Base-by-base conservation (phyloP, 768 basidiomycete species). In the Sporobolomyces phaffii region DNA sequence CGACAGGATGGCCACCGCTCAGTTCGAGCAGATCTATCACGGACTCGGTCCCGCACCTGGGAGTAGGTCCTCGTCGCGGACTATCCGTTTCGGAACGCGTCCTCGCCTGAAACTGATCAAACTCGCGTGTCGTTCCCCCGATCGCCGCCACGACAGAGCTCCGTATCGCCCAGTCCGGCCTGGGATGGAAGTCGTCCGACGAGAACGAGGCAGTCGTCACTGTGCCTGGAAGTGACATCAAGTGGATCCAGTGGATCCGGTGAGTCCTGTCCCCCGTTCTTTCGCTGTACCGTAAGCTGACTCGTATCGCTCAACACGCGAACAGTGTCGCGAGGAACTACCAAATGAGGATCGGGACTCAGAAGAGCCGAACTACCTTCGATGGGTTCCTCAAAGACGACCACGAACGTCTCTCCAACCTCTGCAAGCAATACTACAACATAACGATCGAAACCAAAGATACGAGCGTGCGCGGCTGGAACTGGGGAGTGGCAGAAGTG, bases 401-500 rank as follows among this genome's bases (percentile, higher is more conserved):
- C 77, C 88, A 90, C 64, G 96, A 98, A 64, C 87, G 86, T 69
- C 76, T 98, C n/a, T 81, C 86, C 6, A 80, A 82, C 56, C 76
- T 93, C 47, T 78, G 96, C 71, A 93, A 94, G 78, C 89, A 88
- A 68, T 85, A 91, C 78, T 98, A 91, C 79, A 84, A 83, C 47
- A 81, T 94, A 64, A 84, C 88, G 5, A 81, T 98, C 28, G 96
- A 98, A 76, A 83, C 83, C 7, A 86, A 86, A 77, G 96, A 99
- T 71, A 82, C 86, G 22, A 86, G 89, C 17, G 84, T 93, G 77
- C 92, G 90, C 76, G 96, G 96, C 1, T 98, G 91, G 91, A 98
- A 99, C 77, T 98, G 96, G 96, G 96, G 96, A 7, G 84, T 87
- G 34, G 89, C 90, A 3, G 91, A 94, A 75, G 90, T 98, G 69